These are phyloP conservation scores for Rugosomyces carneus DNA, from an alignment of 1,284 basidiomycete genomes.

Conservation along the genomic window DNA sequence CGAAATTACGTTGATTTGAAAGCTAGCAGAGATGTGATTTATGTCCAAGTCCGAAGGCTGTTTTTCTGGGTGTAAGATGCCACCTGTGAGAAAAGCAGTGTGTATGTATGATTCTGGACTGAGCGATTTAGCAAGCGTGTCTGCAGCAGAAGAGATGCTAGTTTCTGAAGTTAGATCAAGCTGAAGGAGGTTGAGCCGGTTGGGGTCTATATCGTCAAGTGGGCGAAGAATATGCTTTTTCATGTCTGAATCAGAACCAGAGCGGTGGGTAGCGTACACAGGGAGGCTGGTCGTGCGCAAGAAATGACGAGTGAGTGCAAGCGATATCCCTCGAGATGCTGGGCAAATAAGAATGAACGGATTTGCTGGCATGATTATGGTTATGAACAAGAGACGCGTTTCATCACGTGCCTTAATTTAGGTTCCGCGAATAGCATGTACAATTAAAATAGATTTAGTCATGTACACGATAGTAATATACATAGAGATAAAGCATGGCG, in stretches of 20 bases:
- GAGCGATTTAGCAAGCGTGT: constrained; percentile 32
- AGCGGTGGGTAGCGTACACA: constrained; percentile 51
- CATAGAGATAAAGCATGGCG: constrained; percentile 12
- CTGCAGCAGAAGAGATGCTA: constrained; percentile 44
- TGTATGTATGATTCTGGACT: constrained; percentile 37
- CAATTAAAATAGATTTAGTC: constrained; percentile 4
- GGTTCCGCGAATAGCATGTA: not conserved
- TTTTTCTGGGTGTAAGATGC: constrained; percentile 52
- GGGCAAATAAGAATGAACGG: constrained; percentile 43
- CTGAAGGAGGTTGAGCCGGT: constrained; percentile 40
- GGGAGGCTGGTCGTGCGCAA: constrained; percentile 44
- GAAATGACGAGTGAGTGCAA: constrained; percentile 50
- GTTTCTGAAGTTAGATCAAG: constrained; percentile 47
- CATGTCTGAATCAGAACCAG: constrained; percentile 29
- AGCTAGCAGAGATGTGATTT: constrained; percentile 39
- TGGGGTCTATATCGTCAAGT: constrained; percentile 35
- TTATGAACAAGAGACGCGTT: not conserved
- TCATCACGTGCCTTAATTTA: not conserved
- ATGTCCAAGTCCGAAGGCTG: constrained; percentile 46
- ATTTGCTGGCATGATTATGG: constrained; percentile 17
- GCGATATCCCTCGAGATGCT: constrained; percentile 47
- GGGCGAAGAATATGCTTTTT: constrained; percentile 37
- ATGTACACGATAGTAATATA: constrained; percentile 6
- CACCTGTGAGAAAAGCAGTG: constrained; percentile 52
- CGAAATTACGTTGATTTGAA: constrained; percentile 54